Conservation (phyloP, 306 rosid species). For the Clitoria ternatea region DNA sequence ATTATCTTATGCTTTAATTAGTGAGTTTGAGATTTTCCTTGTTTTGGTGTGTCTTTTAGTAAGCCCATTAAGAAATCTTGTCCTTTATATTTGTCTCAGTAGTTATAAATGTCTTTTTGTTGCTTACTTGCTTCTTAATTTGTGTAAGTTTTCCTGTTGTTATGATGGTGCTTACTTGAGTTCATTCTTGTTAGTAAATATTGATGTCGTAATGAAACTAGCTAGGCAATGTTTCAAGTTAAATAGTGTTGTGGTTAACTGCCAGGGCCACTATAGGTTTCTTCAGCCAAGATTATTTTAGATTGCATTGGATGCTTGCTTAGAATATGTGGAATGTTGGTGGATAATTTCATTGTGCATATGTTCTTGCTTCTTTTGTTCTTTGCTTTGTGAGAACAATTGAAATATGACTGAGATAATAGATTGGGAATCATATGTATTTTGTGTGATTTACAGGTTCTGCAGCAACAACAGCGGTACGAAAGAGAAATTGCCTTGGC, state of each 20-base stretch:
- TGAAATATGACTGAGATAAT: not conserved
- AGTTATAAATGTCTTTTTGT: not conserved
- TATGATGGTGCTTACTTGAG: not conserved
- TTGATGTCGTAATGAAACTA: not conserved
- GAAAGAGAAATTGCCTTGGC: slow-evolving; percentile 83
- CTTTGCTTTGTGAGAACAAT: slow-evolving; percentile 4
- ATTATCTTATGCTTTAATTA: not conserved
- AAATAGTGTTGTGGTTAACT: not conserved
- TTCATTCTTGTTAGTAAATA: not conserved
- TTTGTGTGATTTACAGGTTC: slow-evolving; percentile 43
- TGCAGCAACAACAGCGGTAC: slow-evolving; percentile 72
- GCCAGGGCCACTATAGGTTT: not conserved
- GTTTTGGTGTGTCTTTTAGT: not conserved
- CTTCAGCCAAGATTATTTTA: not conserved
- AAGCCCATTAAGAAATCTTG: not conserved
- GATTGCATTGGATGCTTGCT: not conserved
- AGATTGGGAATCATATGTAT: slow-evolving; percentile 10
- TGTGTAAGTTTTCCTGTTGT: not conserved
- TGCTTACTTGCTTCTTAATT: not conserved
- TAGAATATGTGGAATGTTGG: not conserved
- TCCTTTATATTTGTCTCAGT: not conserved
- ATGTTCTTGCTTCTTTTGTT: too few relatives aligned
- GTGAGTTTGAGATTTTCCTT: not conserved
- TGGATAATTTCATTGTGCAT: not conserved
- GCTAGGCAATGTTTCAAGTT: not conserved